Base-by-base conservation (phyloP, 768 basidiomycete species). In the Lyophyllum semitale region DNA sequence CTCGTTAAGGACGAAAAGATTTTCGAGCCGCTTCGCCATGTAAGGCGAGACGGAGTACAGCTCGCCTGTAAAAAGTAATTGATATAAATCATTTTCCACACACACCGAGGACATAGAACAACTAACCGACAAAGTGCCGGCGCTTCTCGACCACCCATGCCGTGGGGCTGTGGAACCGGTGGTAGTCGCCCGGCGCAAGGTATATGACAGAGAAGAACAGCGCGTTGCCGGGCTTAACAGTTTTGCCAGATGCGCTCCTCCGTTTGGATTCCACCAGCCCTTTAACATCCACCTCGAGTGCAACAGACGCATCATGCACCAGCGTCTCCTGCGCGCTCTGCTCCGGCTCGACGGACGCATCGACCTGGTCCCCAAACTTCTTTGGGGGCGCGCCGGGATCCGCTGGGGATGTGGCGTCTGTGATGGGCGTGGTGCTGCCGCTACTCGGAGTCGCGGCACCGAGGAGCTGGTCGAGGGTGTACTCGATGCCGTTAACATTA, bases 1-100 rank as follows among this genome's bases (percentile, higher is more conserved):
- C 74, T 99, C 97, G 67, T 99, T 98, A n/a, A 99, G 80, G 8
- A 99, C 95, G 61, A 99, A 99, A 17, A 98, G 73, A 67, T 97
- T 93, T 67, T 91, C 84, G 8, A 97, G 77, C 9, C 95, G 86
- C 68, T 91, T 91, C 9, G 91, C 95, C 79, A 98, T 92, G 74
- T 88, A 98, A 0, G 97, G 97, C 3, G 93, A 94, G 22, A 99
- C 97, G 9, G 91, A 93, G 74, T 97, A 98, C 5, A 99, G 77
- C 67, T 98, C 96, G 49, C 92, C 91, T 91, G 63, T 13, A 25
- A 12, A 40, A 12, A 3, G 40, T 29, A 4, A 35, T n/a, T 22
- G 29, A 11, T 46, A 4, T 52, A 8, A 49, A n/a, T 38, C 42
- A 46, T 30, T 27, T 18, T n/a, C 17, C 4, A 38, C 15, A 23